Base-by-base conservation (phyloP, 2,329 filamentous ascomycete genomes). In the Parascedosporium putredinis region DNA sequence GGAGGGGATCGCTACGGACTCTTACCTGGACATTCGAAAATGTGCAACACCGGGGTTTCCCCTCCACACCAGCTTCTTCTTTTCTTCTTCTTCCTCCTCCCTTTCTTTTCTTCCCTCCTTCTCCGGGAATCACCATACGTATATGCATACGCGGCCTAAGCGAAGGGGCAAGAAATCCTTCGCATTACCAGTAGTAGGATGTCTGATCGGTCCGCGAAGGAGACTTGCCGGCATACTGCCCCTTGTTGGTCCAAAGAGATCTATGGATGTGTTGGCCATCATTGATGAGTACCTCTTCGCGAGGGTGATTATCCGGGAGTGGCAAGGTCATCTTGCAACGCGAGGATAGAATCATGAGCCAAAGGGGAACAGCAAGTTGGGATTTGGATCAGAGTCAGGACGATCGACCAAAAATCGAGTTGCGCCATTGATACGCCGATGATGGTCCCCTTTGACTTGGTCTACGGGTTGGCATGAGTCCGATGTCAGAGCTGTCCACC, bases 41-140 rank as follows among this genome's bases (percentile, higher is more conserved):
- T 12, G 12, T 31, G 7, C 12, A 31, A 31, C 27, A 31, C 27
- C 27, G 27, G 27, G 27, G 7, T 31, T 31, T 31, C 12, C 27
- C 43, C 4, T 45, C 38, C 18, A 27, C 23, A 27, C 20, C 43
- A 25, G 8, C 33, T 50, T 45, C 40, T 16, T 45, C 31, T 23
- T 44, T 18, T 45, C 45, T 48, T 20, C 24, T 43, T 40, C 44
- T 47, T 16, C 31, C 22, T 20, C 23, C 25, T 16, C 45, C 34
- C 18, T 10, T 44, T 33, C 45, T 42, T 53, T 50, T 53, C 51
- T 53, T 50, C 42, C 45, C 47, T 49, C 47, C 46, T 54, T 54
- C 42, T 45, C 23, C 43, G 12, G 24, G 20, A 14, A 29, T 33
- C 20, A 38, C 42, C 36, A 50, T 31, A 36, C 27, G 29, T 38